Percentiles rank a stretch among this genome's conserved stretches.
phyloP scores from a whole-genome alignment of 352 stramenopile species.

The Blastocystis sp. region DNA sequence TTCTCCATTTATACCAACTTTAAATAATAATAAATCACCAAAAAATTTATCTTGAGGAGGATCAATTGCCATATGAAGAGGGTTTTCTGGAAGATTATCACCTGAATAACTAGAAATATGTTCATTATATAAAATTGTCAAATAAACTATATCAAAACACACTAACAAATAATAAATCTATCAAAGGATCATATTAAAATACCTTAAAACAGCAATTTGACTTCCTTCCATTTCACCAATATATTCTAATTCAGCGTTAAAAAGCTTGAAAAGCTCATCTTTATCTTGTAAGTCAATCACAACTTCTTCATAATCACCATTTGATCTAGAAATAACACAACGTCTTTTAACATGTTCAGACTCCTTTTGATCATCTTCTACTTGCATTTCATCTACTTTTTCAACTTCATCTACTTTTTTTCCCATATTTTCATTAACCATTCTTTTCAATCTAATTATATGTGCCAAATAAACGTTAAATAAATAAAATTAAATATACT shows the following conservation, averaged over 20 bases:
- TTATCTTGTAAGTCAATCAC: slow-evolving; percentile 12
- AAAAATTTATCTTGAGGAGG: slow-evolving; percentile 10
- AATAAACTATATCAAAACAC: background rate
- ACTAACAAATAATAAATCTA: too few species aligned
- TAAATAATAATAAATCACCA: slow-evolving; percentile 10
- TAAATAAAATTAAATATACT: too few species aligned
- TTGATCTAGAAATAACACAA: slow-evolving; percentile 15
- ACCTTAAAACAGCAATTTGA: slow-evolving; percentile 21
- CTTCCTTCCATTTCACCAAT: slow-evolving; percentile 27
- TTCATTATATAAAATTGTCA: too few species aligned
- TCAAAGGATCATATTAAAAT: too few species aligned
- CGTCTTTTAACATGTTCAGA: slow-evolving; percentile 1
- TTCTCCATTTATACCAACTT: slow-evolving; percentile 13
- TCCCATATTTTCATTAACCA: too few species aligned
- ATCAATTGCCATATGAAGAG: slow-evolving; percentile 12
- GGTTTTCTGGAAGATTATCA: too few species aligned
- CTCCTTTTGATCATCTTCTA: too few species aligned
- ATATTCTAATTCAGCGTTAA: slow-evolving; percentile 18
- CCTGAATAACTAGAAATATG: too few species aligned
- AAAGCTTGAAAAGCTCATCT: slow-evolving; percentile 3
- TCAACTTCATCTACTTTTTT: too few species aligned
- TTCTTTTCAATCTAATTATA: too few species aligned
- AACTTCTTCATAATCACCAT: slow-evolving; percentile 14
- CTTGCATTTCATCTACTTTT: too few species aligned
- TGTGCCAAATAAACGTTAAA: too few species aligned